A percentile compares a stretch with the other conserved stretches of the same genome.
Conservation (phyloP, 331 rosid species). For the Quercus phellos region DNA sequence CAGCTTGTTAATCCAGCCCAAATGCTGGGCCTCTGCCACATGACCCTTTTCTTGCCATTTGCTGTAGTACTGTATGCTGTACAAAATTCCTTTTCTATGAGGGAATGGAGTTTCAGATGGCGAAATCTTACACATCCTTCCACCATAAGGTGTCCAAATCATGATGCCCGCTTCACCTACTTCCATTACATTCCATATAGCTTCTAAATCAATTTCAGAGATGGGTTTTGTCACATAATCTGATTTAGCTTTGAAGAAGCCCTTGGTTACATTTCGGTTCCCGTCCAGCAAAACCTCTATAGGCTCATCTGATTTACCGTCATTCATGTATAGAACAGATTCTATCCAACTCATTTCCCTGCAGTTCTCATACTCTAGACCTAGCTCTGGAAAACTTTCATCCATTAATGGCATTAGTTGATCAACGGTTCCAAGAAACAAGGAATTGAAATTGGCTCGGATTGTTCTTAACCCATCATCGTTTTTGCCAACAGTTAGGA, state of each 20-base stretch:
- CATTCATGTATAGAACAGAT: slow-evolving; percentile 2
- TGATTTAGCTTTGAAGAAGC: slow-evolving; percentile 23
- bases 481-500: background rate
- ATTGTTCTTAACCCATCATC: background rate
- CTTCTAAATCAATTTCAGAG: background rate
- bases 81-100: too few relatives aligned
- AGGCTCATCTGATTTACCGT: background rate
- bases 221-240: slow-evolving; percentile 16
- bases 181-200: slow-evolving; percentile 10
- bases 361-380: slow-evolving; percentile 12
- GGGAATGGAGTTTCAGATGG: background rate
- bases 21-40: too few relatives aligned
- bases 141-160: slow-evolving; percentile 26
- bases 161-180: background rate
- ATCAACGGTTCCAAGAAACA: slow-evolving; percentile 24
- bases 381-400: slow-evolving; percentile 15
- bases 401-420: slow-evolving; percentile 2
- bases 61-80: too few relatives aligned
- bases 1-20: too few relatives aligned
- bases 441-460: background rate
- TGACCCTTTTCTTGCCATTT: too few relatives aligned
- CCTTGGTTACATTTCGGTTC: background rate
- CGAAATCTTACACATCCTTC: slow-evolving; percentile 19
- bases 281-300: slow-evolving; percentile 1
- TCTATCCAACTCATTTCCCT: slow-evolving; percentile 19